Evolutionary conservation across 495 filamentous ascomycete genomes (phyloP), one percentile per base, ranked within the genome.

Genomic region (Tetracladium marchalianum): DNA sequence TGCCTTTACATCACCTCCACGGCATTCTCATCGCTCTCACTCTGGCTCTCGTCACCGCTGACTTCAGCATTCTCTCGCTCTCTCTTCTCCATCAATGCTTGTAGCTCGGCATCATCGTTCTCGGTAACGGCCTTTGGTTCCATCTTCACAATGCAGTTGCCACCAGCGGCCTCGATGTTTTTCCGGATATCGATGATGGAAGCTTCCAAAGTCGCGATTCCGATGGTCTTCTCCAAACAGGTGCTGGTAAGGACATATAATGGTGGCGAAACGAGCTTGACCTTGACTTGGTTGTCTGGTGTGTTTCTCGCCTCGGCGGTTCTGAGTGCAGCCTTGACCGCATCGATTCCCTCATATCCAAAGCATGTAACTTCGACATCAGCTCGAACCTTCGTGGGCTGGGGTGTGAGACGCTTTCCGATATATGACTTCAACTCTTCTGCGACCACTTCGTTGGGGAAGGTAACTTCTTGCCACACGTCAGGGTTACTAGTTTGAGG

Each of bases 351-450:
- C 47, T 97, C 92, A 65, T 98, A 98, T 33, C 84, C 84, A 70
- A 96, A 98, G 73, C 92, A 98, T 43, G 89, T 96, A 40, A 96
- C 92, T 67, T 96, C 92, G 44, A 98, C 84, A 67, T 98, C 92
- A 52, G 92, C 87, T 59, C 92, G 90, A 45, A 98, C 87, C 69
- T 98, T 98, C 39, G 90, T 97, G 1, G 92, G 92, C 60, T 95
- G 90, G 17, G 92, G 92, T 11, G 90, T 97, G 45, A 98, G 75
- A 54, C 90, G 83, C 75, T 95, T 97, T 68, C 83, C 76, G 65
- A 97, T 97, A 69, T 97, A 98, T 38, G 78, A 78, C 65, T 84
- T 81, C 40, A 98, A 73, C 67, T 98, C 92, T 32, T 84, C 78
- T 58, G 83, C 81, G 47, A 93, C 85, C n/a, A 82, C 70, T 5